A percentile compares a stretch with the other conserved stretches of the same genome.
Evolutionary conservation across 225 moss, liverwort and hornwort species (phyloP).

Genomic region (Neckera pumila): DNA sequence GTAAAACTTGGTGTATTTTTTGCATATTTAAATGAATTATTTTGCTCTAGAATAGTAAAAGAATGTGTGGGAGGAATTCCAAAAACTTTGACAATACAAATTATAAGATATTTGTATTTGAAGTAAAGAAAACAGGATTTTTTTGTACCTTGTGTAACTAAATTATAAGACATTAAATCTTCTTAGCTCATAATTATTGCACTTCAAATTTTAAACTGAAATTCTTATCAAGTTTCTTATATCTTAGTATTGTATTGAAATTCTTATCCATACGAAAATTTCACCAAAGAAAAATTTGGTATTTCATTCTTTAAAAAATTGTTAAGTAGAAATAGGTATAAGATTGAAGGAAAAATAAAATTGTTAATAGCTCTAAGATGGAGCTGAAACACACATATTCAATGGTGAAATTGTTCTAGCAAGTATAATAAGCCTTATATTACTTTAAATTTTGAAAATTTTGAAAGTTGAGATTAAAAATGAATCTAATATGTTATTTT

Average conservation of each 20-base stretch:
- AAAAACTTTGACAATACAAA: not conserved
- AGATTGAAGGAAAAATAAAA: too few relatives aligned
- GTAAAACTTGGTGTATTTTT: too few relatives aligned
- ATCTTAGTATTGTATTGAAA: not conserved
- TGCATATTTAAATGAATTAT: not conserved
- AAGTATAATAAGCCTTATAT: not conserved
- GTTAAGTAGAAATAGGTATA: too few relatives aligned
- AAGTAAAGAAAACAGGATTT: not conserved
- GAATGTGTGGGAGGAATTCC: not conserved
- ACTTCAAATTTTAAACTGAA: not conserved
- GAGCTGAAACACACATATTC: too few relatives aligned
- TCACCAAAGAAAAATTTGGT: too few relatives aligned
- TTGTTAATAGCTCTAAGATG: too few relatives aligned
- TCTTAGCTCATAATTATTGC: not conserved
- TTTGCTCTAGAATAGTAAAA: not conserved
- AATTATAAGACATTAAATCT: too few relatives aligned
- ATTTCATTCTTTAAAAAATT: not conserved
- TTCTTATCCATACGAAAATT: not conserved
- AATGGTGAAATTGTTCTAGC: not conserved
- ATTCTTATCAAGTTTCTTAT: too few relatives aligned
- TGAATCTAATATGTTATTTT: too few relatives aligned
- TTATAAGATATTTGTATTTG: not conserved
- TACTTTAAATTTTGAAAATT: too few relatives aligned
- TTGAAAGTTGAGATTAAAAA: not conserved
- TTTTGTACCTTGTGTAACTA: not conserved